Evolutionary conservation across 192 early-diverging fungal species (phyloP).

Genomic region (Coemansia sp.): DNA sequence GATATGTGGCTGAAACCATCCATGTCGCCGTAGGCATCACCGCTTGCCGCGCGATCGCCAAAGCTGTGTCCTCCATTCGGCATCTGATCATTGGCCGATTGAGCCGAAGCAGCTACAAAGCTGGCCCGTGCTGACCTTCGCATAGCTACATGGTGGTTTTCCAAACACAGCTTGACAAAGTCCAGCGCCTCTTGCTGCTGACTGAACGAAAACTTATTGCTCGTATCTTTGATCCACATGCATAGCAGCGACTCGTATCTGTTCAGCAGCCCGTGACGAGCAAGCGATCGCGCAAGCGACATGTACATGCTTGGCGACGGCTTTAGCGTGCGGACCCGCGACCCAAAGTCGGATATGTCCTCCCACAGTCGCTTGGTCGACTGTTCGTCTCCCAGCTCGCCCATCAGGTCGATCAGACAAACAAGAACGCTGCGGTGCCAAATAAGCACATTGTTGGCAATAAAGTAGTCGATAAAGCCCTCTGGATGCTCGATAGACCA

Average conservation of each 20-base stretch:
- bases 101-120: neutral
- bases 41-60: neutral
- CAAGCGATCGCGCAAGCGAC: conserved; percentile 41
- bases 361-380: conserved; percentile 35
- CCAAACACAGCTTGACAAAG: conserved; percentile 24
- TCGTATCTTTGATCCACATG: conserved; percentile 18
- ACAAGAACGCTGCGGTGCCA: conserved; percentile 41
- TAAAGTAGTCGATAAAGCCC: conserved; percentile 25
- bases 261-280: conserved; percentile 21
- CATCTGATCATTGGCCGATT: neutral
- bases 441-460: conserved; percentile 29
- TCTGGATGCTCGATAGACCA: conserved; percentile 28
- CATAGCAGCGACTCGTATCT: conserved; percentile 21
- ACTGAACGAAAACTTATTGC: conserved; percentile 30
- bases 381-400: conserved; percentile 24
- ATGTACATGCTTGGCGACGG: conserved; percentile 39
- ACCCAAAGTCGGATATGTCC: conserved; percentile 17
- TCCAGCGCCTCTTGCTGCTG: conserved; percentile 21
- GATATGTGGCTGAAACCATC: neutral
- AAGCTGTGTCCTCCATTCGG: neutral
- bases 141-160: neutral
- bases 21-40: neutral
- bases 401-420: conserved; percentile 22
- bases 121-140: neutral
- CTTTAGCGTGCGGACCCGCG: conserved; percentile 22